Conservation (phyloP, 176 grass and related monocot species). For the Olyra latifolia region DNA sequence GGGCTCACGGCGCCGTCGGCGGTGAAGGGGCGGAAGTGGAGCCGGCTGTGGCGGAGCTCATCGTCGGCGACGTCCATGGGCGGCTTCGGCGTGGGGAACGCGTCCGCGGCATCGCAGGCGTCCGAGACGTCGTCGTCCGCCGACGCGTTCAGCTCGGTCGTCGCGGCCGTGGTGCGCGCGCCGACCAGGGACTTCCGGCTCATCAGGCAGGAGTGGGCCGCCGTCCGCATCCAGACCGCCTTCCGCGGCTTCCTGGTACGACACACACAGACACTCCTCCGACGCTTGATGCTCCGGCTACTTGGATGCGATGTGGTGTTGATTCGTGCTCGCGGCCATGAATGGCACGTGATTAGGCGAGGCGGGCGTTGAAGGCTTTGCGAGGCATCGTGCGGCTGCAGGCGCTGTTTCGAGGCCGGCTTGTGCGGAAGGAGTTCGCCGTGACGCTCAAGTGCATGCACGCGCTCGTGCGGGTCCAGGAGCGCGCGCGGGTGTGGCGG, state of each 20-base stretch:
- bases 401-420: constrained; percentile 73
- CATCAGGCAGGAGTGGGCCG: constrained; percentile 70
- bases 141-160: constrained; percentile 48
- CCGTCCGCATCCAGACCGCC: constrained; percentile 64
- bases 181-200: constrained; percentile 65
- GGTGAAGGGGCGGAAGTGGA: constrained; percentile 58
- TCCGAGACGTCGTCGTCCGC: constrained; percentile 51
- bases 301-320: not conserved
- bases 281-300: not conserved
- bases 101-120: not conserved
- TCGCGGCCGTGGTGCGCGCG: constrained; percentile 60
- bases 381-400: constrained; percentile 89
- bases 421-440: constrained; percentile 78
- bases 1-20: constrained; percentile 40
- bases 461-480: constrained; percentile 78
- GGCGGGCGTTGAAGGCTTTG: constrained; percentile 80
- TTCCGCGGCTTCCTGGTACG: constrained; percentile 67
- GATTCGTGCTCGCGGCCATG: not conserved
- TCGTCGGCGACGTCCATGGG: constrained; percentile 38
- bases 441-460: constrained; percentile 89
- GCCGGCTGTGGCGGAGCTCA: constrained; percentile 54
- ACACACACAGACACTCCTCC: not conserved
- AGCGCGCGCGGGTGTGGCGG: constrained; percentile 65
- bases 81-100: constrained; percentile 17
- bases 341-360: constrained; percentile 48